phyloP scores from a whole-genome alignment of 2,329 filamentous ascomycete genomes.

The Conoideocrella luteorostrata region DNA sequence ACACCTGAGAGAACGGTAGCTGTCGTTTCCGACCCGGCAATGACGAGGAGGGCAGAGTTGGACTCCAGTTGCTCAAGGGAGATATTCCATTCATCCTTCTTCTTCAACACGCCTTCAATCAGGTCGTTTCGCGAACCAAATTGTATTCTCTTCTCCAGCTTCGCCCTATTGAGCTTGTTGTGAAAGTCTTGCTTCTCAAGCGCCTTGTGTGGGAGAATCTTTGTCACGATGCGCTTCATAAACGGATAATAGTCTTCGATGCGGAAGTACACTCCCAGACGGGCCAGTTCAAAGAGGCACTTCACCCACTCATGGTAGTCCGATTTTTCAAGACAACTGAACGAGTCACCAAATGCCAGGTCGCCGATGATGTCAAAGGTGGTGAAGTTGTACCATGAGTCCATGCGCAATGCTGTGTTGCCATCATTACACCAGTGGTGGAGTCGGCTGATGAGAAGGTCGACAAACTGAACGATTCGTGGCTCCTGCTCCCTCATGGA shows the following conservation, averaged over 20 bases:
- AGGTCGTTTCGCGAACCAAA: background rate
- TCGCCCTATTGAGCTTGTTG: background rate
- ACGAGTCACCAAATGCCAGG: slow-evolving; percentile 21
- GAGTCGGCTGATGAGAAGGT: slow-evolving; percentile 31
- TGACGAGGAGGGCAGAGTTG: slow-evolving; percentile 14
- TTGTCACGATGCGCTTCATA: slow-evolving; percentile 1
- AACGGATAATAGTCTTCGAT: slow-evolving; percentile 4
- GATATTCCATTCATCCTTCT: slow-evolving; percentile 1
- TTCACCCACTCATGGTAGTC: slow-evolving; percentile 18
- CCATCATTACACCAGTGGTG: slow-evolving; percentile 19
- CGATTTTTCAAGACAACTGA: slow-evolving; percentile 16
- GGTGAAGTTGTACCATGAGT: slow-evolving; percentile 19
- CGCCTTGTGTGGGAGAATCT: background rate
- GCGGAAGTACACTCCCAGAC: background rate
- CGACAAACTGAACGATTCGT: slow-evolving; percentile 29
- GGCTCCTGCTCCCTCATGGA: slow-evolving; percentile 19
- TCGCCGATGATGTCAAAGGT: slow-evolving; percentile 24
- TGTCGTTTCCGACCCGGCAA: slow-evolving; percentile 29
- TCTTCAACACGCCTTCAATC: background rate
- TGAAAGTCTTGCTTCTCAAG: background rate
- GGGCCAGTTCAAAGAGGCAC: slow-evolving; percentile 11
- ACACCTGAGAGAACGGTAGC: slow-evolving; percentile 23
- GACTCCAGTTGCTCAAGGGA: slow-evolving; percentile 2
- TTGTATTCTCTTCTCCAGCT: slow-evolving; percentile 2
- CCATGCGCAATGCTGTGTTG: slow-evolving; percentile 11